Conservation (phyloP, 2,329 filamentous ascomycete species). For the Sclerotinia minor region DNA sequence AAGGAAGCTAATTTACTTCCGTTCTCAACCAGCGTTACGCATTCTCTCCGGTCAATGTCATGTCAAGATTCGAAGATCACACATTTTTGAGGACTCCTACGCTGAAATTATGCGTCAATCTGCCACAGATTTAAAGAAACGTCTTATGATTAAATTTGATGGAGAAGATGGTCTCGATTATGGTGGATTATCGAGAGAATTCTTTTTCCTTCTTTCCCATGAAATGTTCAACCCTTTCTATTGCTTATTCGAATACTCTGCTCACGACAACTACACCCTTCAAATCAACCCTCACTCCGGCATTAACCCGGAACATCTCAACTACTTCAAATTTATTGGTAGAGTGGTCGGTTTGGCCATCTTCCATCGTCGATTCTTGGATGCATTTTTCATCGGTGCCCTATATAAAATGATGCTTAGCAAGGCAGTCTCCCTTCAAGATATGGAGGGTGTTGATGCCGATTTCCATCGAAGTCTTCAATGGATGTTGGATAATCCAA, state of each 20-base stretch:
- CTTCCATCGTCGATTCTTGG: conserved; percentile 95
- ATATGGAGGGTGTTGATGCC: conserved; percentile 99
- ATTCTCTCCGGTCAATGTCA: conserved; percentile 97
- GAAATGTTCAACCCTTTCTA: conserved; percentile 99
- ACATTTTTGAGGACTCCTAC: conserved; percentile 99
- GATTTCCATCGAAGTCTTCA: conserved; percentile 95
- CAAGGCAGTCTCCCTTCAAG: conserved; percentile 86
- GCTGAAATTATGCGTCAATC: conserved; percentile 97
- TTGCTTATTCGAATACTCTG: conserved; percentile 98
- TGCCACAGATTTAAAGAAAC: conserved; percentile 94
- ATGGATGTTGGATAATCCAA: conserved; percentile 98
- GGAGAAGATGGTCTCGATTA: conserved; percentile 98
- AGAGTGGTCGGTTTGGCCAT: conserved; percentile 95
- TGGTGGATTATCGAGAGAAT: conserved; percentile 94
- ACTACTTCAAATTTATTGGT: conserved; percentile 99
- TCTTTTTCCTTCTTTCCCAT: conserved; percentile 98
- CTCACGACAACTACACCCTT: conserved; percentile 99
- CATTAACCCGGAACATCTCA: conserved; percentile 98
- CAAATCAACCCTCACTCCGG: conserved; percentile 99
- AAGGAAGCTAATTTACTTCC: conserved; percentile 98
- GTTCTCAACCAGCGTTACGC: conserved; percentile 92
- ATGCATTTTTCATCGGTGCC: conserved; percentile 98
- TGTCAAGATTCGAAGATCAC: conserved; percentile 92
- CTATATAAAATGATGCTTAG: conserved; percentile 99
- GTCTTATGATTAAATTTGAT: conserved; percentile 99